Base-by-base conservation (phyloP, 192 early-diverging fungal genomes). In the Podila clonocystis region DNA sequence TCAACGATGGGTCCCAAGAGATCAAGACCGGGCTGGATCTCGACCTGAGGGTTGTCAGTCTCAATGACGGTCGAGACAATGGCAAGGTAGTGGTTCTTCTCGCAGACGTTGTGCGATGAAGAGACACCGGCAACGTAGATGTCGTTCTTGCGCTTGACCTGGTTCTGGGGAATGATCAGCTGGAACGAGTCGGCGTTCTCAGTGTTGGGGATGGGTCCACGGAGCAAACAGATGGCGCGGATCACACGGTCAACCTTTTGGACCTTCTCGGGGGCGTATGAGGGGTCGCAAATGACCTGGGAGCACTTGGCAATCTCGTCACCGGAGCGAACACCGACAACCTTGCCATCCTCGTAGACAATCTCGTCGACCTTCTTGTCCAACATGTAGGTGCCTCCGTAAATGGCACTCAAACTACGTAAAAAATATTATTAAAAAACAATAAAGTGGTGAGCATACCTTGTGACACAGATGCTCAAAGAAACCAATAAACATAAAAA, bases 331-430 rank as follows among this genome's bases (percentile, higher is more conserved):
- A 99, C 95, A 68, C 98, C 98, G 31, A 88, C 87, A 76, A 97
- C 93, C 72, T 90, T 90, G 65, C 97, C 97, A 66, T 91, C 75
- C 57, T 92, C 93, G 57, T 90, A 91, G 57, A 98, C 87, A 63
- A 99, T 89, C 84, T 98, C 95, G 59, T 98, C 96, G 41, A 97
- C 91, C 60, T 90, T 87, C 79, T 95, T 97, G 82, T 91, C 92
- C 38, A 99, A 89, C 98, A 99, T 99, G 86, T 99, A 99, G 22
- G 98, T 99, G 73, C 97, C 98, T 20, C 97, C 97, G 73, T 98
- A 99, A 69, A 99, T 95, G 48, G 98, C 98, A 83, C 93, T 95
- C 74, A 99, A 85, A 62, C 96, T 95, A 72, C 63, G 50, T 33
- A n/a, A 33, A 22, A 52, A n/a, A 26, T 33, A 7, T 22, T 24